phyloP scores from a whole-genome alignment of 371 early-diverging fungal genomes.

The Syncephalastrum sp. region DNA sequence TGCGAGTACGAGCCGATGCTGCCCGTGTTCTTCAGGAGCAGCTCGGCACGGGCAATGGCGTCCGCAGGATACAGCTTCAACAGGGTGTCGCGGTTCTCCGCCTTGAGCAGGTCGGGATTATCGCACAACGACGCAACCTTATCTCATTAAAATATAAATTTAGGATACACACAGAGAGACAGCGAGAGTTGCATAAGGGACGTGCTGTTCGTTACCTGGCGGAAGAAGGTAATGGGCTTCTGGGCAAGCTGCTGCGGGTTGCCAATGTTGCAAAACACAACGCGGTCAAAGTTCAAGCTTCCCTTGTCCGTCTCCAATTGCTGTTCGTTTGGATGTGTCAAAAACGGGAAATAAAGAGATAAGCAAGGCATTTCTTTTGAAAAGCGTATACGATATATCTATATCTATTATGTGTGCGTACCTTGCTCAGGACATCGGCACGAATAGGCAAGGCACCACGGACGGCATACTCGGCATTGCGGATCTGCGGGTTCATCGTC shows the following conservation, averaged over 20 bases:
- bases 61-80: conserved; percentile 73
- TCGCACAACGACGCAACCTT: conserved; percentile 51
- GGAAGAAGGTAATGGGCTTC: conserved; percentile 93
- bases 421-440: conserved; percentile 83
- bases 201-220: conserved; percentile 61
- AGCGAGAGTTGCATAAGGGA: too few species aligned
- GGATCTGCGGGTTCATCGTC: conserved; percentile 74
- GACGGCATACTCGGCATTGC: conserved; percentile 91
- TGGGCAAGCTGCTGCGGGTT: conserved; percentile 94
- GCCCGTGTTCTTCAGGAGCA: conserved; percentile 61
- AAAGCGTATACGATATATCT: neutral
- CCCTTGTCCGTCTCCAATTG: conserved; percentile 13
- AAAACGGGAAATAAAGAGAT: neutral
- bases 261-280: conserved; percentile 92
- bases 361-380: too few species aligned
- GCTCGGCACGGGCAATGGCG: conserved; percentile 78
- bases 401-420: conserved; percentile 20
- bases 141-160: conserved; percentile 5
- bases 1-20: conserved; percentile 89
- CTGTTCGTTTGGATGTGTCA: neutral
- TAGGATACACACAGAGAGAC: neutral
- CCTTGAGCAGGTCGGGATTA: conserved; percentile 76
- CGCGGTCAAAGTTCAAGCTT: conserved; percentile 62
- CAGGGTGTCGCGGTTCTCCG: conserved; percentile 46
- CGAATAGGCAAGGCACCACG: conserved; percentile 95